Percentiles rank a stretch among this genome's conserved stretches.
phyloP scores from a whole-genome alignment of 805 yeast genomes.

The Blastobotrys robertii region DNA sequence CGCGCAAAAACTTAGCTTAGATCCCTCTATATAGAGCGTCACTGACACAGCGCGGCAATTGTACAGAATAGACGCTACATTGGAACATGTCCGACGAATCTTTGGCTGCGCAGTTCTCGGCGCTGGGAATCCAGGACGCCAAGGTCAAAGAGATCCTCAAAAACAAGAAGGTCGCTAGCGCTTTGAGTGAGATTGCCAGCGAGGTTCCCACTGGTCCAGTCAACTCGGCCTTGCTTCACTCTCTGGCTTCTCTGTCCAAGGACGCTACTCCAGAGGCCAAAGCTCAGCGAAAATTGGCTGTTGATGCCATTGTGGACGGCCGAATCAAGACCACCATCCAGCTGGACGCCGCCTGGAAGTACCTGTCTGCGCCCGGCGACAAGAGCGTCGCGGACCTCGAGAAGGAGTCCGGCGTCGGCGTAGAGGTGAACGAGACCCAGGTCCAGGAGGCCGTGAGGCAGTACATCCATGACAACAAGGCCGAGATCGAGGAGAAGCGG shows the following conservation, averaged over 20 bases:
- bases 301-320: constrained; percentile 53
- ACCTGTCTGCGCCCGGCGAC: constrained; percentile 42
- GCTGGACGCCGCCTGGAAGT: constrained; percentile 66
- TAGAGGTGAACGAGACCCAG: constrained; percentile 56
- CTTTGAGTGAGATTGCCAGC: constrained; percentile 51
- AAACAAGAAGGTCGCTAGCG: constrained; percentile 72
- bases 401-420: constrained; percentile 64
- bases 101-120: constrained; percentile 12
- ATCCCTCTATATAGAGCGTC: neutral
- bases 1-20: too few species aligned
- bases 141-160: constrained; percentile 74
- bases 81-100: constrained; percentile 12
- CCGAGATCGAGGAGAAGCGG: constrained; percentile 57
- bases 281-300: constrained; percentile 41
- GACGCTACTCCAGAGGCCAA: constrained; percentile 35
- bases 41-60: neutral
- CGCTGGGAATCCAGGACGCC: constrained; percentile 18
- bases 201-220: constrained; percentile 42
- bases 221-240: constrained; percentile 57
- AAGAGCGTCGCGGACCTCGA: constrained; percentile 41
- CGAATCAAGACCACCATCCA: constrained; percentile 61
- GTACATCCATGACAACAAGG: constrained; percentile 51
- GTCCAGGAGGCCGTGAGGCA: constrained; percentile 47
- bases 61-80: neutral
- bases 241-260: constrained; percentile 65